phyloP scores from a whole-genome alignment of 1,139 yeast species.

The Pneumocystis murina region DNA sequence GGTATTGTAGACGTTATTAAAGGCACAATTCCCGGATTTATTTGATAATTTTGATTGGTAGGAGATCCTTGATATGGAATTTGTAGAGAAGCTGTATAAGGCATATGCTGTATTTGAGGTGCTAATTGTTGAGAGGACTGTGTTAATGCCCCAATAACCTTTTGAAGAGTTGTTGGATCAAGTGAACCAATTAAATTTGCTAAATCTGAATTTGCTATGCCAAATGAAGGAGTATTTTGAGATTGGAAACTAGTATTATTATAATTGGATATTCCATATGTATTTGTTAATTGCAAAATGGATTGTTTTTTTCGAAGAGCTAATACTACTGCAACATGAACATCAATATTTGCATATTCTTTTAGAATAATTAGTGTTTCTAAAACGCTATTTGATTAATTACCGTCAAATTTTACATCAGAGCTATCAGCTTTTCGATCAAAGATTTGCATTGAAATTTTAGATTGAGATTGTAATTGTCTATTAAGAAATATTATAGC shows the following conservation, averaged over 20 bases:
- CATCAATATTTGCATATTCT: conserved; percentile 50
- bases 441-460: conserved; percentile 58
- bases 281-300: conserved; percentile 4
- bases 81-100: not conserved
- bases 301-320: conserved; percentile 20
- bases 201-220: conserved; percentile 14
- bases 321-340: conserved; percentile 48
- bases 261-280: not conserved
- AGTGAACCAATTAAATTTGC: conserved; percentile 18
- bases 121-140: conserved; percentile 13
- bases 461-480: conserved; percentile 24
- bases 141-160: conserved; percentile 20
- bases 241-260: conserved; percentile 7
- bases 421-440: conserved; percentile 52
- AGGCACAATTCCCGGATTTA: not conserved
- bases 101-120: not conserved
- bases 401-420: conserved; percentile 50
- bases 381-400: not conserved
- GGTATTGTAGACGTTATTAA: not conserved
- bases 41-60: not conserved
- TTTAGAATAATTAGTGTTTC: not conserved
- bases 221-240: conserved; percentile 2
- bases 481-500: conserved; percentile 58
- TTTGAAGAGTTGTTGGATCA: conserved; percentile 23
- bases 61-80: not conserved